Evolutionary conservation across 305 asterid species (phyloP), one percentile per base, ranked within the genome.

Genomic region (Andrographis paniculata): DNA sequence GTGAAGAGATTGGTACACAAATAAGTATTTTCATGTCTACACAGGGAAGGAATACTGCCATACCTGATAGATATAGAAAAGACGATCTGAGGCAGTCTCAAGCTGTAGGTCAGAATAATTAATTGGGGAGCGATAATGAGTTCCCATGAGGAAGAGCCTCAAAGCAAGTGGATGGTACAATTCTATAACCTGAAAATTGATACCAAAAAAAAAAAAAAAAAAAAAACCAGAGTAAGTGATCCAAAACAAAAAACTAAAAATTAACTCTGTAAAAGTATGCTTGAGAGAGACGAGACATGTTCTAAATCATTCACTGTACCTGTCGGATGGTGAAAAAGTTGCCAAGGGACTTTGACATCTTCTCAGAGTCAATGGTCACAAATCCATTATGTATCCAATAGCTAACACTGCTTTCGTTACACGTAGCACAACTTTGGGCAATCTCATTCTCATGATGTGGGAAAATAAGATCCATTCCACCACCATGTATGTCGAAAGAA

Each of bases 391-490:
- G 99, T 39, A 91, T 51, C 99, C 99, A 91, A 66, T 80, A 87
- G 67, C 87, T 75, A 14, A 84, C 67, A 40, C 59, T 70, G 69
- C 99, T 87, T 55, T 62, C 68, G 27, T 54, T 74, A 62, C 99
- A 87, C 42, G 94, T 93, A 55, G 96, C 94, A 75, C 99, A 87
- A 65, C 95, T 91, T 74, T 91, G 99, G 27, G 95, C 99, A 65
- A 91, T 87, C 82, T 91, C 99, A 72, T 91, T 91, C 70, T 91
- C 96, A 61, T 91, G 99, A 58, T 91, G 99, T 40, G 96, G 99
- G 52, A 91, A 91, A 52, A 91, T 65, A 23, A 91, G 96, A 79
- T 91, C 99, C 94, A 91, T 83, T 43, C 99, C 99, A 42, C 99
- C 99, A 50, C 99, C 96, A 56, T 91, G 99, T 52, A 91, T 87